Percentiles rank a stretch among this genome's conserved stretches.
Evolutionary conservation across 164 flowering plant genomes (phyloP).

Genomic region (Chimonanthus salicifolius): DNA sequence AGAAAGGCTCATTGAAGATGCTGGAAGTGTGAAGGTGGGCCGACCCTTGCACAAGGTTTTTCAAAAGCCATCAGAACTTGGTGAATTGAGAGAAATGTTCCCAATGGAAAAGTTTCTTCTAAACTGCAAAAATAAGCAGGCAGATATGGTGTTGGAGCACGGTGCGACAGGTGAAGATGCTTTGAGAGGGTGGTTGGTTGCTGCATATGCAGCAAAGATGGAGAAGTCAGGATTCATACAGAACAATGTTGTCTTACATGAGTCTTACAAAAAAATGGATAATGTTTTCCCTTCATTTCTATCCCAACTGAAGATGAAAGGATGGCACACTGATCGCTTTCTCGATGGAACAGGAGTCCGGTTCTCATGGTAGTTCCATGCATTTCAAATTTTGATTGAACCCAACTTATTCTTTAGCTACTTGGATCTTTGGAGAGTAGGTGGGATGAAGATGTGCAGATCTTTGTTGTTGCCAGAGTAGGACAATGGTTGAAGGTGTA

Average conservation of each 20-base stretch:
- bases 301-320: constrained; percentile 60
- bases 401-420: too few relatives aligned
- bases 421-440: too few relatives aligned
- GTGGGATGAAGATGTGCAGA: too few relatives aligned
- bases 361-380: constrained; percentile 45
- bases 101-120: constrained; percentile 74
- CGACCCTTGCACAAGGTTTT: constrained; percentile 48
- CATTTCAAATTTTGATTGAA: too few relatives aligned
- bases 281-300: constrained; percentile 48
- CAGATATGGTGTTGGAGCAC: constrained; percentile 72
- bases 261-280: constrained; percentile 67
- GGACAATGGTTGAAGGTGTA: too few relatives aligned
- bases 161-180: constrained; percentile 92
- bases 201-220: constrained; percentile 69
- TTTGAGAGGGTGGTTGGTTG: constrained; percentile 87
- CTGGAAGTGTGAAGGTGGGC: constrained; percentile 82
- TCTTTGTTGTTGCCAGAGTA: too few relatives aligned
- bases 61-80: constrained; percentile 54
- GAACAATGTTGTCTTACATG: constrained; percentile 21
- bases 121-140: constrained; percentile 35
- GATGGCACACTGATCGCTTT: constrained; percentile 96
- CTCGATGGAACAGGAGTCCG: constrained; percentile 87
- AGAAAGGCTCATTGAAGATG: constrained; percentile 66
- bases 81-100: constrained; percentile 44
- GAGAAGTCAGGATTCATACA: constrained; percentile 26